Evolutionary conservation across 495 filamentous ascomycete genomes (phyloP).

Genomic region (Tuber calosporum): DNA sequence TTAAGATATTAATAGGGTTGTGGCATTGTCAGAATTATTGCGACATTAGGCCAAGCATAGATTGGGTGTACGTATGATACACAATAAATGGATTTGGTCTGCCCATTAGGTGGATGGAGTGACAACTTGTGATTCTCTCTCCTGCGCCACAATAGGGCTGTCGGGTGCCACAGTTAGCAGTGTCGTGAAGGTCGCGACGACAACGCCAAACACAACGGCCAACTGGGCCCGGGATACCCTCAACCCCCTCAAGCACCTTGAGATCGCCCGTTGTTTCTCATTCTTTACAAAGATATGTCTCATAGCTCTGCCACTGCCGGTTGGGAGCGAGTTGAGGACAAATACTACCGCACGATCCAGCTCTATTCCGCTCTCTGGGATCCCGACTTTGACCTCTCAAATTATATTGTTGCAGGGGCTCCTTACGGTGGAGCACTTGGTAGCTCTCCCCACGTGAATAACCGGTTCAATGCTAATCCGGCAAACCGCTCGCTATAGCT

Average conservation of each 20-base stretch:
- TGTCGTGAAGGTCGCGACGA: background rate
- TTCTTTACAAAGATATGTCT: conserved; percentile 33
- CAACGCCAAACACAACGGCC: background rate
- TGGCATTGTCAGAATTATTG: background rate
- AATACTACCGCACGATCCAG: conserved; percentile 87
- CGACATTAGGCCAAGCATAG: background rate
- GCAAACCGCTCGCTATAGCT: conserved; percentile 48
- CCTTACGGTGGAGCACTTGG: conserved; percentile 76
- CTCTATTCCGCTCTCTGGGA: conserved; percentile 89
- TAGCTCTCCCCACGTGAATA: conserved; percentile 8
- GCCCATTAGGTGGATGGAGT: background rate
- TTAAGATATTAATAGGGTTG: background rate
- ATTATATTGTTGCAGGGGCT: conserved; percentile 85
- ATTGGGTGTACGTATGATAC: background rate
- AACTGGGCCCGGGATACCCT: background rate
- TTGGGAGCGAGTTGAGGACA: conserved; percentile 86
- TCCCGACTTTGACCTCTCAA: conserved; percentile 85
- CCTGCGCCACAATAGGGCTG: background rate
- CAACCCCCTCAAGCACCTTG: background rate
- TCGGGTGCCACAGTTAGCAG: background rate
- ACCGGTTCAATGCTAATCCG: conserved; percentile 7
- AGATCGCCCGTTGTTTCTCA: background rate
- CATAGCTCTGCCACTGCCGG: conserved; percentile 62
- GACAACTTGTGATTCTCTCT: background rate
- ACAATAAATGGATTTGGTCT: background rate